Conservation (phyloP, 345 rosid genomes). For the Xanthoceras sorbifolium region DNA sequence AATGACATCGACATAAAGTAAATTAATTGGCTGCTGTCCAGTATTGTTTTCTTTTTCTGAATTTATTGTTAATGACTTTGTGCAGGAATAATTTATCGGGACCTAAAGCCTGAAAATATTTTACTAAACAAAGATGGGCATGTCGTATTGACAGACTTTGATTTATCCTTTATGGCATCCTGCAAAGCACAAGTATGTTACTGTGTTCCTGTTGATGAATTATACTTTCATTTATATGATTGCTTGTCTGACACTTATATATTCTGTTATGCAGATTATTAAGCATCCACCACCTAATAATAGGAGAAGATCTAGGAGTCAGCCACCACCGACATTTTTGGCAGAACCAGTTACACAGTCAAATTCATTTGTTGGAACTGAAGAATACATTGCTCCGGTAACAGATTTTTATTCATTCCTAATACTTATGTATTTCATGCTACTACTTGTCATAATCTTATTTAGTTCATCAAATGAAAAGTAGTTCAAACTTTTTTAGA, state of each 20-base stretch:
- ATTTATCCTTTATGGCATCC: conserved; percentile 78
- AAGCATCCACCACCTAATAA: conserved; percentile 46
- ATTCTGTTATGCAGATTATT: conserved; percentile 53
- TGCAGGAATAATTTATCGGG: conserved; percentile 87
- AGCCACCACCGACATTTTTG: conserved; percentile 67
- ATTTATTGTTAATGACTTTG: neutral
- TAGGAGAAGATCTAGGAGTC: conserved; percentile 75
- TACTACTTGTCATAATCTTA: neutral
- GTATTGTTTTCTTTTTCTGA: neutral
- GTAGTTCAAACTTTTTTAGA: neutral
- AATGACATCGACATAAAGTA: neutral
- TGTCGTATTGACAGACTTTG: conserved; percentile 82
- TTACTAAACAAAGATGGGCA: conserved; percentile 87
- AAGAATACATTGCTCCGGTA: conserved; percentile 99
- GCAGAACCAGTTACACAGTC: conserved; percentile 84
- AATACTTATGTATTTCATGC: conserved; percentile 9
- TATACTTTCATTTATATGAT: conserved; percentile 2
- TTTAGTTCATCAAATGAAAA: neutral
- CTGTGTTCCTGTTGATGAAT: conserved; percentile 7
- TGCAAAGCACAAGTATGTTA: conserved; percentile 71
- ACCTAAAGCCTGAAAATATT: conserved; percentile 95
- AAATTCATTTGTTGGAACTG: conserved; percentile 96
- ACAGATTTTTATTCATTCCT: conserved; percentile 17
- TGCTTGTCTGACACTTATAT: neutral
- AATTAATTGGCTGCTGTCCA: neutral